Percentiles rank a stretch among this genome's conserved stretches.
Evolutionary conservation across 129 eudicot species (phyloP).

Genomic region (Kitagawia praeruptora): DNA sequence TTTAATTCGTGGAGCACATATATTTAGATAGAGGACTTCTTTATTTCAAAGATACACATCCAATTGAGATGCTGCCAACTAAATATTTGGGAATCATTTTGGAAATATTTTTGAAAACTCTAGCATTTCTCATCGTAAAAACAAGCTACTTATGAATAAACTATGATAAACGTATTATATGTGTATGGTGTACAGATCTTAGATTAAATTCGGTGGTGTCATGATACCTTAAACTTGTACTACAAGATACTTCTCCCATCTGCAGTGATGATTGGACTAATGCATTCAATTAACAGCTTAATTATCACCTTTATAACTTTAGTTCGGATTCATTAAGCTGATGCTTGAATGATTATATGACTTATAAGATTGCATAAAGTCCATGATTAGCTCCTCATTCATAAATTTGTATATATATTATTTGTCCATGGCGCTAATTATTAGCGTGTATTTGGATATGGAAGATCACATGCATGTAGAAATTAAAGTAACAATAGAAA

Average conservation of each 20-base stretch:
- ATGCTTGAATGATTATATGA: slow-evolving; percentile 7
- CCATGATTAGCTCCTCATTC: slow-evolving; percentile 23
- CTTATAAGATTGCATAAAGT: slow-evolving; percentile 1
- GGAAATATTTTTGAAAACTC: no score
- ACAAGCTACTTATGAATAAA: no score
- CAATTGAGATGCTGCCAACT: no score
- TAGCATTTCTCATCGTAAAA: no score
- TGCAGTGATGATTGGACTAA: slow-evolving; percentile 10
- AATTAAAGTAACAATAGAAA: background rate
- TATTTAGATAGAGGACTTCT: no score
- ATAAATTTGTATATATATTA: background rate
- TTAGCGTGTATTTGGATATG: no score
- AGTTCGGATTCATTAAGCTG: background rate
- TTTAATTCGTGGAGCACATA: no score
- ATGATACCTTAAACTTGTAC: slow-evolving; percentile 10
- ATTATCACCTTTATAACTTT: slow-evolving; percentile 1
- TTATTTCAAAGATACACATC: no score
- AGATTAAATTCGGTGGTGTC: background rate
- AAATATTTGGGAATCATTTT: no score
- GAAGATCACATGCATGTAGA: background rate
- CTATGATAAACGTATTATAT: no score
- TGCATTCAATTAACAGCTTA: background rate
- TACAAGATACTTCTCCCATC: background rate
- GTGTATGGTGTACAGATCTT: background rate
- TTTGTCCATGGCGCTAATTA: background rate